A percentile compares a stretch with the other conserved stretches of the same genome.
Conservation (phyloP, 371 early-diverging fungal genomes). For the Apophysomyces variabilis region DNA sequence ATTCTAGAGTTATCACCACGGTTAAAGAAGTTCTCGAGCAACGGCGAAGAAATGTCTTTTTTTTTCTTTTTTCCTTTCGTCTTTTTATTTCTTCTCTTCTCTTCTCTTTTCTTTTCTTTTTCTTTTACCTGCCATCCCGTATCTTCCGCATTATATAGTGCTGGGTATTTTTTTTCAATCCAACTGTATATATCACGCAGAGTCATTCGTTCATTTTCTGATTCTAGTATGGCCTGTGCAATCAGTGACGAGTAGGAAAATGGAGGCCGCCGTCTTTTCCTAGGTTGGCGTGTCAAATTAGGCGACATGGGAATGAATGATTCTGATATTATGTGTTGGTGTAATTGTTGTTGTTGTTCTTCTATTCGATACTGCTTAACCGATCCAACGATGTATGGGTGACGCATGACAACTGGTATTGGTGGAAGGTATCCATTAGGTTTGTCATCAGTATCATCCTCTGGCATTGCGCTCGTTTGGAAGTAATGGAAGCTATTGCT, state of each 20-base stretch:
- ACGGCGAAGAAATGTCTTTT: background rate
- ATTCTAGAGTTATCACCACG: slow-evolving; percentile 47
- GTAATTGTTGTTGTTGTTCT: slow-evolving; percentile 46
- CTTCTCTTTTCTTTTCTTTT: no score
- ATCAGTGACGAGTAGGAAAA: slow-evolving; percentile 79
- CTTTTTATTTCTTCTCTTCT: background rate
- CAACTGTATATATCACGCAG: slow-evolving; percentile 76
- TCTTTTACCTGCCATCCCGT: slow-evolving; percentile 69
- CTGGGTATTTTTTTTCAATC: slow-evolving; percentile 71
- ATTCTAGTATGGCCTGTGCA: slow-evolving; percentile 71
- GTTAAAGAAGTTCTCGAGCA: background rate
- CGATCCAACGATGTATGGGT: slow-evolving; percentile 40
- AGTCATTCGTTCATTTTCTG: slow-evolving; percentile 63
- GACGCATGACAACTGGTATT: slow-evolving; percentile 50
- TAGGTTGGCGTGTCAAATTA: slow-evolving; percentile 42
- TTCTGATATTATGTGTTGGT: slow-evolving; percentile 52
- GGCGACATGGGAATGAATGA: slow-evolving; percentile 55
- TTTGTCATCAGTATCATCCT: background rate
- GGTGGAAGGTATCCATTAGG: slow-evolving; percentile 37
- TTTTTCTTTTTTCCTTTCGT: background rate
- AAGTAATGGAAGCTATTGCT: background rate
- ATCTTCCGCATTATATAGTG: slow-evolving; percentile 68
- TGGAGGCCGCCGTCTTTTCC: slow-evolving; percentile 71
- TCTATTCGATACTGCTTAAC: slow-evolving; percentile 47
- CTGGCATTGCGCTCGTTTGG: background rate